These are phyloP conservation scores for Mucor velutinosus DNA, from an alignment of 371 early-diverging fungal species.

Conservation along the genomic window DNA sequence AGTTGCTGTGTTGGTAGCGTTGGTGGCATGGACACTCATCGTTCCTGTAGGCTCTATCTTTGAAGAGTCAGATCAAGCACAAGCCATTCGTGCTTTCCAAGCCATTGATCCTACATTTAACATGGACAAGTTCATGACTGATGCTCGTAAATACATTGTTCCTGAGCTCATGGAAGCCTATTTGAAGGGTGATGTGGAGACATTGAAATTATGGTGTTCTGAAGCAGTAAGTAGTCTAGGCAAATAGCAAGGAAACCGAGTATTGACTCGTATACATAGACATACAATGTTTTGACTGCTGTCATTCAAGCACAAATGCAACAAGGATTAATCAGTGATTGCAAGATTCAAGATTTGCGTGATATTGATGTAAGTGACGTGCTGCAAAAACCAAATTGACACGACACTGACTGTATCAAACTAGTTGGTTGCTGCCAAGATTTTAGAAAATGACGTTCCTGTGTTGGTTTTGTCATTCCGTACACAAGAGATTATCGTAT, in stretches of 20 bases:
- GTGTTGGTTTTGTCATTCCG: conserved; percentile 88
- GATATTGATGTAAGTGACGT: conserved; percentile 72
- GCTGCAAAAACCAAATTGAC: neutral
- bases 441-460: conserved; percentile 91
- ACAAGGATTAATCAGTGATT: conserved; percentile 90
- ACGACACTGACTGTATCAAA: neutral
- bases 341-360: conserved; percentile 91
- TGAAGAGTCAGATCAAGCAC: conserved; percentile 94
- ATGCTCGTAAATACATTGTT: conserved; percentile 88
- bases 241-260: neutral
- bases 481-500: conserved; percentile 93
- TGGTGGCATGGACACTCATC: neutral
- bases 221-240: conserved; percentile 68
- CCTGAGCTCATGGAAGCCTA: conserved; percentile 98
- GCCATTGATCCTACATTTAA: conserved; percentile 87
- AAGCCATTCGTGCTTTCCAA: conserved; percentile 83
- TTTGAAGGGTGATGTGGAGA: conserved; percentile 79
- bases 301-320: conserved; percentile 83
- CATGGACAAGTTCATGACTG: conserved; percentile 86
- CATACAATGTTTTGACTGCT: conserved; percentile 87
- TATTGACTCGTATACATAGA: conserved; percentile 40
- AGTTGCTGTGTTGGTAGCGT: neutral
- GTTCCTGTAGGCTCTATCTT: conserved; percentile 63
- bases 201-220: conserved; percentile 90
- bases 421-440: conserved; percentile 75